These are phyloP conservation scores for Vigna mungo DNA, from an alignment of 306 rosid genomes.

Conservation along the genomic window DNA sequence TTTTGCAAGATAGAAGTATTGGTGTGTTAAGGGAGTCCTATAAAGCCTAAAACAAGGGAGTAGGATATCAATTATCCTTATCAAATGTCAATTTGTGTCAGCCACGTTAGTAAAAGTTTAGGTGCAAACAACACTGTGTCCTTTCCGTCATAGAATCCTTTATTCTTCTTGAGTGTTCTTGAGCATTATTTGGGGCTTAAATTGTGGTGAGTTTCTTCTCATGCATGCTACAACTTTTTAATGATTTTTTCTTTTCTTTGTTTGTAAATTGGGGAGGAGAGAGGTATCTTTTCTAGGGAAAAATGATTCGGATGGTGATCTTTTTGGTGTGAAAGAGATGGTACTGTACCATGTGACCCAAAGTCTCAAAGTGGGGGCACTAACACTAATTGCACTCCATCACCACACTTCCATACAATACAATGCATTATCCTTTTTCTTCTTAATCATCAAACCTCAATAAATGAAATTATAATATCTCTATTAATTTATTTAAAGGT, in stretches of 20 bases:
- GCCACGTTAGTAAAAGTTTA: conserved; percentile 44
- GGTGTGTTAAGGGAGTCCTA: background rate
- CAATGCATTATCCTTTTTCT: background rate
- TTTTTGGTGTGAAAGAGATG: conserved; percentile 38
- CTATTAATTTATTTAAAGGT: too few species aligned
- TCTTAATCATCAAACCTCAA: too few species aligned
- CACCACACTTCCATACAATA: background rate
- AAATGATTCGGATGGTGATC: conserved; percentile 47
- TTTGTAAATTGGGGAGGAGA: conserved; percentile 39
- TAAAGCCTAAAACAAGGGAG: conserved; percentile 44
- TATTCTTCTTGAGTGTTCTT: conserved; percentile 24
- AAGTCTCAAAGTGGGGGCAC: conserved; percentile 52
- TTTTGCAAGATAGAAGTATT: too few species aligned
- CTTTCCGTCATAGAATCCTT: conserved; percentile 33
- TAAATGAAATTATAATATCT: too few species aligned
- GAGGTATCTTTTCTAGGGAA: conserved; percentile 9
- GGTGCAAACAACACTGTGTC: conserved; percentile 37
- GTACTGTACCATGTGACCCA: conserved; percentile 42
- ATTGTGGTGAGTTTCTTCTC: conserved; percentile 37
- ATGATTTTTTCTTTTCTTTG: background rate
- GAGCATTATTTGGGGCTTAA: conserved; percentile 37
- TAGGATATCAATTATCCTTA: conserved; percentile 27
- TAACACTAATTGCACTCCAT: conserved; percentile 43
- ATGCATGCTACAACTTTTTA: conserved; percentile 31
- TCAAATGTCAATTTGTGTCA: conserved; percentile 42